Evolutionary conservation across 768 basidiomycete genomes (phyloP), one percentile per base, ranked within the genome.

Genomic region (Pleurotus giganteus): DNA sequence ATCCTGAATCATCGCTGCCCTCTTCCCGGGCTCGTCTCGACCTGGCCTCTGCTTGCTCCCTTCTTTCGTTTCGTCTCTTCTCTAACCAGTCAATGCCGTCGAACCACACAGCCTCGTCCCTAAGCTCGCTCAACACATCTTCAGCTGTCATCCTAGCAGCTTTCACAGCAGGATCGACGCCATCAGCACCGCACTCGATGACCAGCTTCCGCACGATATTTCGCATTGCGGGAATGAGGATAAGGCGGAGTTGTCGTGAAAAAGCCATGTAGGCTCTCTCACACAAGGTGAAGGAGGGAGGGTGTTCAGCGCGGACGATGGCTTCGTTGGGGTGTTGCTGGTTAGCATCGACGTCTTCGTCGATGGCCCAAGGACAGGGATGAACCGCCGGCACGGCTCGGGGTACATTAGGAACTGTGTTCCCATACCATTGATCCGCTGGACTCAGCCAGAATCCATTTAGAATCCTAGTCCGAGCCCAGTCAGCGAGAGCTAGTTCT

Each of bases 391-490:
- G 61, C 9, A 73, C 75, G 41, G 55, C 71, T 47, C 56, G 64
- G 53, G 66, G 69, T 60, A 67, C 72, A 51, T 77, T 79, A 27
- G 64, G 73, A 55, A 69, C 65, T 4, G 60, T 58, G 54, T 75
- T 64, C 8, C 71, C 67, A 47, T 82, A 88, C 79, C 80, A 89
- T 43, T 82, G 74, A 64, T 91, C 89, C 0, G 83, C 86, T 8
- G 89, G 89, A 47, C 79, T 85, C 41, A 84, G 68, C 89, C 89
- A 91, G 60, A 83, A 78, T 2, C 89, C 89, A 53, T 91, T 88
- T 17, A 91, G 68, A 45, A 91, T 84, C 44, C 88, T 71, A 19
- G 74, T 77, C 29, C 89, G 75, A 4, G 86, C 86, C 86, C 87
- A 90, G 59, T 88, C 88, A 11, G 77, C 74, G 50, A 90, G 69